Base-by-base conservation (phyloP, 164 flowering plant species). In the Paratinospora sagittata region DNA sequence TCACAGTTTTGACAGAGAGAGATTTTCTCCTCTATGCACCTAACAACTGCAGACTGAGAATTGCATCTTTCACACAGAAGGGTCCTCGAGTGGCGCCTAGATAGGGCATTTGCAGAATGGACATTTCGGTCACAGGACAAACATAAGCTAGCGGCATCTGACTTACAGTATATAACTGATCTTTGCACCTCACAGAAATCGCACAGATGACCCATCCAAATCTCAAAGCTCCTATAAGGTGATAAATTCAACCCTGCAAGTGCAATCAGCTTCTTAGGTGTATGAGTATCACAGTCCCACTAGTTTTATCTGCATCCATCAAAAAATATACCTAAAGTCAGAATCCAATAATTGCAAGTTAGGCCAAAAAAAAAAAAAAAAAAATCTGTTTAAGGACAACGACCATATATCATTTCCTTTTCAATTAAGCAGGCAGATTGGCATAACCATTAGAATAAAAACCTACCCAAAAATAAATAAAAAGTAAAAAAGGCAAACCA, bases 51-150 rank as follows among this genome's bases (percentile, higher is more conserved):
- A 67, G 98, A 89, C 62, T 94, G 95, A 26, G 86, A 76, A 76
- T 85, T 84, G 79, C 98, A 94, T 78, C 90, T 84, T 63, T 92
- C 93, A 79, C 98, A 94, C 17, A 88, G 55, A 63, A 94, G 89
- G 37, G 96, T 89, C 69, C 98, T 84, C 5, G 92, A 80, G 74
- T 94, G 98, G 62, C 98, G 97, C 69, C 70, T 85, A 30, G 97
- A 89, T 65, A 94, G 86, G 37, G 95, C 89, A 84, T 94, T 94
- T n/a, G 97, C 97, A 70, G 95, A 90, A 74, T 94, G 98, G 63
- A 94, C 97, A 75, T 84, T 87, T 0, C 89, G 87, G 61, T 94
- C 98, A 82, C 98, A 94, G 13, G 98, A 89, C 75, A 94, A 80
- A 75, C 98, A 94, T 70, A 94, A 82, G 76, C 86, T 83, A 27